Percentiles rank a stretch among this genome's conserved stretches.
Conservation (phyloP, 352 stramenopile species). For the Phytopythium boreale region DNA sequence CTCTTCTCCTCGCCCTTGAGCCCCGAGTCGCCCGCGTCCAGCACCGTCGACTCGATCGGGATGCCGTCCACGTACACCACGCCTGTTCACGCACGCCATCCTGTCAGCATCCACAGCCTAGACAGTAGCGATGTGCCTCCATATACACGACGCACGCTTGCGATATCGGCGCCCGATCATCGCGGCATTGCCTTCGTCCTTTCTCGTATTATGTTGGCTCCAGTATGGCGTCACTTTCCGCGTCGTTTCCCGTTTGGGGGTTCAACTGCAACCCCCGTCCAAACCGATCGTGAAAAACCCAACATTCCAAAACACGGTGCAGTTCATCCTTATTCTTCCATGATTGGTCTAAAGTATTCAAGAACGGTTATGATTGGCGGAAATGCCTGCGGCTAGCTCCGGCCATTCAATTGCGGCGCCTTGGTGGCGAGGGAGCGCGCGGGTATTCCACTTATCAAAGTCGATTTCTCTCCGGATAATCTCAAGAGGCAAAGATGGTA, state of each 20-base stretch:
- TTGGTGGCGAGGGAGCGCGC: slow-evolving; percentile 11
- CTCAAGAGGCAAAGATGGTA: slow-evolving; percentile 72
- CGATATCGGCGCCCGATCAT: slow-evolving; percentile 60
- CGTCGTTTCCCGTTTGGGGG: slow-evolving; percentile 2
- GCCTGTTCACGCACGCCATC: slow-evolving; percentile 19
- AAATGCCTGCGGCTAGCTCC: slow-evolving; percentile 36
- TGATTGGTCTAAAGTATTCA: slow-evolving; percentile 20
- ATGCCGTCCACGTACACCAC: slow-evolving; percentile 75
- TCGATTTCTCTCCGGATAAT: slow-evolving; percentile 75
- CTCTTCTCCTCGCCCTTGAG: slow-evolving; percentile 32
- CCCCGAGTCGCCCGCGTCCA: slow-evolving; percentile 46
- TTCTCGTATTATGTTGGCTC: neutral
- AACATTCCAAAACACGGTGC: slow-evolving; percentile 3
- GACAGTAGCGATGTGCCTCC: too few species aligned
- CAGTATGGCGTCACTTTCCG: neutral
- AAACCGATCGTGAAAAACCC: neutral
- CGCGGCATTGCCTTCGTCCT: neutral
- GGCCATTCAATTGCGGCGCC: slow-evolving; percentile 52
- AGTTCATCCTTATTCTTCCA: neutral
- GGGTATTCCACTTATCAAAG: slow-evolving; percentile 58
- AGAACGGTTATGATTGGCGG: slow-evolving; percentile 19
- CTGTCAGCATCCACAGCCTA: neutral
- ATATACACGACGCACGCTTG: slow-evolving; percentile 33
- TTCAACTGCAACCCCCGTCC: slow-evolving; percentile 10
- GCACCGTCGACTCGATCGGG: slow-evolving; percentile 56